Base-by-base conservation (phyloP, 1,284 basidiomycete genomes). In the Irpex sp. region DNA sequence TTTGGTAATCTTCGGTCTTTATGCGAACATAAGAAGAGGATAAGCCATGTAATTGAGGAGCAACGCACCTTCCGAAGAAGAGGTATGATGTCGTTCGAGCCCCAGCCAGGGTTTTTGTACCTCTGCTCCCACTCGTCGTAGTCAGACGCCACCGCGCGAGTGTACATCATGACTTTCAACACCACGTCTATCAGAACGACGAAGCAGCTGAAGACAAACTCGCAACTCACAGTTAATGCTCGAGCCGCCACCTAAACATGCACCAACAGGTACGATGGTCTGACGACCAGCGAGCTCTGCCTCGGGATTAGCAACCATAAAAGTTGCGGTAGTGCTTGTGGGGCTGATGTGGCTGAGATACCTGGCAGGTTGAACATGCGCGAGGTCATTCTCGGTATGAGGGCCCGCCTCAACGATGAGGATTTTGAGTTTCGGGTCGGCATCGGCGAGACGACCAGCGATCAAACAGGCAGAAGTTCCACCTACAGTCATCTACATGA, bases 201-300 rank as follows among this genome's bases (percentile, higher is more conserved):
- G 51, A 48, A 44, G 40, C 19, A 31, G 31, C 11, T 15, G 26
- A 48, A 15, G 36, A 38, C 1, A n/a, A 9, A 69, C 8, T 9
- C 40, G 15, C 2, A 11, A 15, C 67, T 34, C 62, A 86, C 86
- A 87, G 67, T 88, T 87, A 13, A 88, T 78, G 62, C 76, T 75
- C 1, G 86, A 86, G 0, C 85, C 86, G 0, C 87, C 87, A 7
- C 87, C 87, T 0, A 89, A 69, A 52, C 79, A 81, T 49, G 80
- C 77, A 0, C 82, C 86, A 40, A 74, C 72, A 0, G 77, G 76
- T 11, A 84, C 77, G 36, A 81, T 61, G 2, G 75, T 65, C 5
- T 75, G 67, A 8, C 86, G 81, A 15, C 80, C 81, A 13, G 73
- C 76, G 15, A 88, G 71, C 0, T 79, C 74, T 3, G 75, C 65